Base-by-base conservation (phyloP, 2,329 filamentous ascomycete genomes). In the Emmonsia crescens region DNA sequence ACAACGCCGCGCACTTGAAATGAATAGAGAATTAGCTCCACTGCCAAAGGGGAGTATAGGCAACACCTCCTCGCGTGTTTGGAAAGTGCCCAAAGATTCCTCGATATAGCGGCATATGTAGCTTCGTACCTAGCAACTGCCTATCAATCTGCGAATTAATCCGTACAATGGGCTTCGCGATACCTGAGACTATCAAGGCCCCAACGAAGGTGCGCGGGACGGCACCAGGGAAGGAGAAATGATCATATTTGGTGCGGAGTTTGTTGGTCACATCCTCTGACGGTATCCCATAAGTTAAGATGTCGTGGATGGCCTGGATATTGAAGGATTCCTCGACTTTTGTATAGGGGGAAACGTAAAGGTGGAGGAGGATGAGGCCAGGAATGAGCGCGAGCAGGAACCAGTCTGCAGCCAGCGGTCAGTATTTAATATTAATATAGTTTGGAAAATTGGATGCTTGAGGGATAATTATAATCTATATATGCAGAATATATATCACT, bases 251-350 rank as follows among this genome's bases (percentile, higher is more conserved):
- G 3, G 79, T 71, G 19, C 79, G 80, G 19, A 94, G 76, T 46
- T 79, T 82, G 14, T 79, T 72, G 59, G 77, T 71, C 19, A 82
- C 72, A 67, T 86, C 79, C 24, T 75, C 72, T 1, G 79, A 81
- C 0, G 90, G 89, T 1, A 89, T 85, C 29, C 91, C 91, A 72
- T 94, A 91, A 44, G 83, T 82, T 63, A 96, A 75, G 42, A 99
- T 88, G 73, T 99, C 94, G 75, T 97, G 94, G 2, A 86, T 83
- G 5, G 94, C 94, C 74, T 99, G 94, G 62, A 97, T 85, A 74
- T 96, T 96, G 83, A 99, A 97, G 0, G 93, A 97, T 76, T 99
- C 94, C 75, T 99, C 94, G 63, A 99, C 94, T 75, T 99, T 99
- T 62, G 92, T 96, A 78, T 95, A 93, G 0, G 94, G 94, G 12